A percentile compares a stretch with the other conserved stretches of the same genome.
phyloP scores from a whole-genome alignment of 1,284 basidiomycete species.

The Apiotrichum siamense region DNA sequence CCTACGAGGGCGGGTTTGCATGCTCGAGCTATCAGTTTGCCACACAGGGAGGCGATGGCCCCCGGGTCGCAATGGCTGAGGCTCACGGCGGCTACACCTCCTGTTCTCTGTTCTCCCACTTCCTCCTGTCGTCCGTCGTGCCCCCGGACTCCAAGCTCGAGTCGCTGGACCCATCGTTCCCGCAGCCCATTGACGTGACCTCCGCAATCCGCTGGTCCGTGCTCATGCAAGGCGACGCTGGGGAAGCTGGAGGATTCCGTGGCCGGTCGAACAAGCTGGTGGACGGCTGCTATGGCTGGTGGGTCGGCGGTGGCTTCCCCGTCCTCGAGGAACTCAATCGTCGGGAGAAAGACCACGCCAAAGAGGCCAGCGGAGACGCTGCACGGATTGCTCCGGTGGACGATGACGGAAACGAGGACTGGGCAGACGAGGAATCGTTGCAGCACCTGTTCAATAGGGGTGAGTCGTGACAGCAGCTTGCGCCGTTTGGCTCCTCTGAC shows the following conservation, averaged over 20 bases:
- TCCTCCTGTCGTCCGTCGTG: slow-evolving; percentile 54
- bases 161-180: slow-evolving; percentile 26
- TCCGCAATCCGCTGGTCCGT: slow-evolving; percentile 74
- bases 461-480: slow-evolving; percentile 20
- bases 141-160: slow-evolving; percentile 3
- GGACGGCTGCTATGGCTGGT: slow-evolving; percentile 99
- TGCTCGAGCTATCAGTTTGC: slow-evolving; percentile 57
- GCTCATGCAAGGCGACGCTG: slow-evolving; percentile 75
- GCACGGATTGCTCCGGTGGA: slow-evolving; percentile 17
- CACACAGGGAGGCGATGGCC: slow-evolving; percentile 7
- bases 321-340: slow-evolving; percentile 62
- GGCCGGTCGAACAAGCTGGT: slow-evolving; percentile 97
- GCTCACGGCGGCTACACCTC: slow-evolving; percentile 97
- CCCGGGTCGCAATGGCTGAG: slow-evolving; percentile 62
- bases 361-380: background rate
- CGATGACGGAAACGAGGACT: slow-evolving; percentile 28
- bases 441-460: slow-evolving; percentile 44
- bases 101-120: slow-evolving; percentile 80
- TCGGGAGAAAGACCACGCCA: slow-evolving; percentile 21
- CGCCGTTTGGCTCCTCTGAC: slow-evolving; percentile 4
- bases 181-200: slow-evolving; percentile 56
- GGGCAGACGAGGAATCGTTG: slow-evolving; percentile 12
- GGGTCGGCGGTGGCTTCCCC: slow-evolving; percentile 86
- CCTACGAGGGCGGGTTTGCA: slow-evolving; percentile 94
- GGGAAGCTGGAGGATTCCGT: slow-evolving; percentile 85